Base-by-base conservation (phyloP, 2,329 filamentous ascomycete genomes). In the Hymenoscyphus repandus region DNA sequence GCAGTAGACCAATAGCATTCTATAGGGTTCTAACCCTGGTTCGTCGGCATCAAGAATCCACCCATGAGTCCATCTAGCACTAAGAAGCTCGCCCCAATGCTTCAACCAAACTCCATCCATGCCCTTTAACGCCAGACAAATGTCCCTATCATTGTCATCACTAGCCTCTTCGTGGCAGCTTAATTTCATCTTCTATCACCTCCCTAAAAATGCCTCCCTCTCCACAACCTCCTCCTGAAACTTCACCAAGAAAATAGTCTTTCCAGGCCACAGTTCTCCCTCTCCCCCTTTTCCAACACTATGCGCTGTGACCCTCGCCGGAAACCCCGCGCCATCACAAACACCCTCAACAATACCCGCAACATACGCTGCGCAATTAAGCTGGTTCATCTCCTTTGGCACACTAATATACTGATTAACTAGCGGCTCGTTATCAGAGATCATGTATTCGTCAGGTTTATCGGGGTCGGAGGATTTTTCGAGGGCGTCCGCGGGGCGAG, bases 401-500 rank as follows among this genome's bases (percentile, higher is more conserved):
- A 97, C 86, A 62, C 84, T 90, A 66, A 99, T 87, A 72, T 93
- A 97, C 56, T 86, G 85, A 70, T 96, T 97, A 36, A 97, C 92
- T 45, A 97, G 77, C 18, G 93, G 93, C 68, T 97, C 93, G 71
- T 99, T 97, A 72, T 99, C 93, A 63, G 91, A 89, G 63, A 99
- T 93, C 92, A 99, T 97, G 76, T 97, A 99, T 74, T 97, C 92
- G 62, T 93, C 90, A 7, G 89, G 85, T 47, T 90, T 92, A 47
- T 85, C 81, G 7, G 88, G 85, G 63, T 88, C 85, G 48, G 83
- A 83, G 52, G 84, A 89, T 72, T 93, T 91, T 73, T 99, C 93
- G 52, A 99, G 83, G 15, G 90, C 87, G 72, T 97, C 92, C 27
- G 93, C 93, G 50, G 91, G 85, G 1, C 92, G 86, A 34, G 82